phyloP scores from a whole-genome alignment of 768 basidiomycete species.

The Russula ochroleuca region DNA sequence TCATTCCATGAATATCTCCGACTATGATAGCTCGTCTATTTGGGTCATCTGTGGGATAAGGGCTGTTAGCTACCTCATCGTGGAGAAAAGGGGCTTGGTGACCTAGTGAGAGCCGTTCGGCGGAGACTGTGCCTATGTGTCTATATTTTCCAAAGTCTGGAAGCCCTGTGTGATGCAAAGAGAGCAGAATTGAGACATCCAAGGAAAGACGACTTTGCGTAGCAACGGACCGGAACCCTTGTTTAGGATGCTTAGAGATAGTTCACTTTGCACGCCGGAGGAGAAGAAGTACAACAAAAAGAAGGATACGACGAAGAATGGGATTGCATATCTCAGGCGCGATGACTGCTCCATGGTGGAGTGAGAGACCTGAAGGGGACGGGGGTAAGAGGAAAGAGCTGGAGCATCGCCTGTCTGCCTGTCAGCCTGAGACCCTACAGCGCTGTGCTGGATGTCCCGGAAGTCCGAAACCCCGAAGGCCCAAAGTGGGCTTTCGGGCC shows the following conservation, averaged over 20 bases:
- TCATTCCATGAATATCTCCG: constrained; percentile 89
- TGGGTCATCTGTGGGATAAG: constrained; percentile 42
- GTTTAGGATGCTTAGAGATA: constrained; percentile 25
- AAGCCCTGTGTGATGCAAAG: constrained; percentile 32
- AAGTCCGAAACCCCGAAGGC: not conserved
- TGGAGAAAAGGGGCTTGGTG: constrained; percentile 12
- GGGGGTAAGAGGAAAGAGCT: not conserved
- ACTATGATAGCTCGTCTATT: constrained; percentile 63
- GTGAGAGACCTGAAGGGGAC: not conserved
- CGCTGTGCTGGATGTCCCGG: not conserved
- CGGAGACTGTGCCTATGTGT: constrained; percentile 41
- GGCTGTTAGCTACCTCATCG: not conserved
- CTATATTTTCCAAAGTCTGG: constrained; percentile 58
- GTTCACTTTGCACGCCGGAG: constrained; percentile 32
- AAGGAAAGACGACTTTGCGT: not conserved
- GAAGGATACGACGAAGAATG: constrained; percentile 38
- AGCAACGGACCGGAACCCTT: not conserved
- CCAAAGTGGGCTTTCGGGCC: too few species aligned
- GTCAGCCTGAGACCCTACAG: not conserved
- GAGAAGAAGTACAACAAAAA: constrained; percentile 46
- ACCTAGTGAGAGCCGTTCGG: constrained; percentile 55
- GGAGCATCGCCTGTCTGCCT: not conserved
- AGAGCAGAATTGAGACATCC: not conserved
- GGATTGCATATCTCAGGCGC: constrained; percentile 30
- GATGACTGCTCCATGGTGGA: constrained; percentile 15